Evolutionary conservation across 805 yeast genomes (phyloP).

Genomic region (Nakazawaea anatomiae): DNA sequence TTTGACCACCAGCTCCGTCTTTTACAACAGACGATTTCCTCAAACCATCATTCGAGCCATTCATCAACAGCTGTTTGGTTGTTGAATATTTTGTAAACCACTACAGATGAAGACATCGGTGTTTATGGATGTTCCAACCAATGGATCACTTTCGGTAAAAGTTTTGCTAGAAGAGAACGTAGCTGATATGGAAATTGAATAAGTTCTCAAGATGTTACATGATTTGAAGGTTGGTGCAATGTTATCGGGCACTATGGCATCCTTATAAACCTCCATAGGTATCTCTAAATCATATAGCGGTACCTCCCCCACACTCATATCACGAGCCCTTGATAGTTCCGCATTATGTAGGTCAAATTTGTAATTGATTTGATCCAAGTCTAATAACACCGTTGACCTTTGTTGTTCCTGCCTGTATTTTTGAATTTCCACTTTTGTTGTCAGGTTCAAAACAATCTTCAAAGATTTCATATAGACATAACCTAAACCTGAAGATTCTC

Average conservation of each 20-base stretch:
- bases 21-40: no score
- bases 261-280: conserved; percentile 31
- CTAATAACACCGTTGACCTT: conserved; percentile 24
- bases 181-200: conserved; percentile 28
- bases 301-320: conserved; percentile 12
- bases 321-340: conserved; percentile 18
- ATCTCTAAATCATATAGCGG: conserved; percentile 35
- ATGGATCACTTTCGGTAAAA: conserved; percentile 6
- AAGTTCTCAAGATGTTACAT: conserved; percentile 48
- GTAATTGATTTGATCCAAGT: conserved; percentile 28
- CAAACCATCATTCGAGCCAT: conserved; percentile 3
- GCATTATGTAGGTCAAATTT: conserved; percentile 34
- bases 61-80: not conserved
- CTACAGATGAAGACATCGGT: conserved; percentile 16
- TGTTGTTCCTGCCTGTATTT: conserved; percentile 11
- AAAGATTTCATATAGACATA: conserved; percentile 36
- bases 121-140: conserved; percentile 11
- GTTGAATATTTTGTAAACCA: conserved; percentile 14
- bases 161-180: conserved; percentile 20
- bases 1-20: not conserved
- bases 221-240: conserved; percentile 50
- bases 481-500: conserved; percentile 42
- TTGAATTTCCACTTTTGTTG: conserved; percentile 23
- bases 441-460: conserved; percentile 23
- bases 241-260: conserved; percentile 39